Evolutionary conservation across 345 rosid genomes (phyloP), one percentile per base, ranked within the genome.

Genomic region (Reutealis trisperma): DNA sequence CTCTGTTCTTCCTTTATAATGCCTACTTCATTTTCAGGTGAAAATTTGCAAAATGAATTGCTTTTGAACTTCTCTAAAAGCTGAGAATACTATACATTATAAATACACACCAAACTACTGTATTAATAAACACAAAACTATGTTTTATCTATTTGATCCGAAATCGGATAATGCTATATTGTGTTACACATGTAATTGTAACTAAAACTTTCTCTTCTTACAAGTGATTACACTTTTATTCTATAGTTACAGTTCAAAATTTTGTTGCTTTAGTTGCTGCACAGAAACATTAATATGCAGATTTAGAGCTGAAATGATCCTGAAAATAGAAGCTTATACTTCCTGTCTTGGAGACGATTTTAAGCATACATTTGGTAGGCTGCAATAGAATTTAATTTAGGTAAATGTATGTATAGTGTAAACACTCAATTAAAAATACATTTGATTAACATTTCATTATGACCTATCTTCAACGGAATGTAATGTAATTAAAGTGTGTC

Each of bases 1-100:
- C 57, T 67, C 71, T 30, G 67, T 41, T 70, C 75, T 81, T 30
- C 80, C 80, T 74, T 44, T 71, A 51, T 69, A 24, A 83, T 74
- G 61, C 65, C 42, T 41, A 6, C 41, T 37, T 4, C 41, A 21
- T 32, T 49, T 63, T 63, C 75, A 70, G 80, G 45, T 51, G 57
- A 77, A 52, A 67, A 75, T 67, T 18, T 52, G 42, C 64, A n/a
- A 52, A 25, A 8, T 57, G n/a, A 54, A 19, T 11, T 37, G 63
- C 15, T 63, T 42, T 16, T 37, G 8, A 49, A 57, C 12, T 54
- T 45, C 68, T 63, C 70, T 27, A 12, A 27, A 63, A 71, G 65
- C 45, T 9, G 75, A 44, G 75, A 57, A 44, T 34, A 37, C 15
- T 45, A 18, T n/a, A 54, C 25, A 10, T 3, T 55, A 42, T 7